Conservation (phyloP, 768 basidiomycete genomes). For the Rhizopogon roseolus region DNA sequence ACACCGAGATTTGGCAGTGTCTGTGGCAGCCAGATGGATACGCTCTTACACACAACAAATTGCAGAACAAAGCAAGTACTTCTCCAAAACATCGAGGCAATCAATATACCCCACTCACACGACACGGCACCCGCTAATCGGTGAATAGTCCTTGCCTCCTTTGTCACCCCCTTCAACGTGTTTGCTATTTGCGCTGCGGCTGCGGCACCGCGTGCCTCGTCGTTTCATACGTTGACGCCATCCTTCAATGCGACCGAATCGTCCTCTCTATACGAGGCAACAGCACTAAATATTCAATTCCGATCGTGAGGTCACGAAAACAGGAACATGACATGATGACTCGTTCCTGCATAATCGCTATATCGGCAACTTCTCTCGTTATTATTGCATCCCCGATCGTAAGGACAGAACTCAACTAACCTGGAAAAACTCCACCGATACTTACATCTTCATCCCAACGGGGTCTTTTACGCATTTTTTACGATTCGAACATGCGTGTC, state of each 20-base stretch:
- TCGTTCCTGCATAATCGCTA: conserved; percentile 1
- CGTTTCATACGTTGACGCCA: conserved; percentile 12
- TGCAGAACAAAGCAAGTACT: neutral
- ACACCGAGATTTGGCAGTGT: conserved; percentile 26
- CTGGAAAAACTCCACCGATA: neutral
- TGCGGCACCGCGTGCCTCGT: conserved; percentile 20
- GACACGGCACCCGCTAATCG: conserved; percentile 9
- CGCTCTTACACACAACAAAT: neutral
- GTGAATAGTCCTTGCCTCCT: neutral
- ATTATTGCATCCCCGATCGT: conserved; percentile 5
- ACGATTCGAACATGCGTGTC: neutral
- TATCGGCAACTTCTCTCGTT: conserved; percentile 5
- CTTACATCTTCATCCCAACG: neutral
- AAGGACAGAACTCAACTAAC: conserved; percentile 5
- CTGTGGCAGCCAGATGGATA: conserved; percentile 9
- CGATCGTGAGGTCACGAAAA: neutral
- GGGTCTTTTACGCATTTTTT: neutral
- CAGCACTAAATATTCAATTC: neutral
- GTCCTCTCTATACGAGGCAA: neutral
- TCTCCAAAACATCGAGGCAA: neutral
- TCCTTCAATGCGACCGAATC: neutral
- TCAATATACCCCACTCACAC: conserved; percentile 1
- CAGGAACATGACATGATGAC: conserved; percentile 1
- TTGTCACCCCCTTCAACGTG: conserved; percentile 13
- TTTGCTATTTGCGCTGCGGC: conserved; percentile 10